Base-by-base conservation (phyloP, 129 eudicot species). In the Dittrichia graveolens region DNA sequence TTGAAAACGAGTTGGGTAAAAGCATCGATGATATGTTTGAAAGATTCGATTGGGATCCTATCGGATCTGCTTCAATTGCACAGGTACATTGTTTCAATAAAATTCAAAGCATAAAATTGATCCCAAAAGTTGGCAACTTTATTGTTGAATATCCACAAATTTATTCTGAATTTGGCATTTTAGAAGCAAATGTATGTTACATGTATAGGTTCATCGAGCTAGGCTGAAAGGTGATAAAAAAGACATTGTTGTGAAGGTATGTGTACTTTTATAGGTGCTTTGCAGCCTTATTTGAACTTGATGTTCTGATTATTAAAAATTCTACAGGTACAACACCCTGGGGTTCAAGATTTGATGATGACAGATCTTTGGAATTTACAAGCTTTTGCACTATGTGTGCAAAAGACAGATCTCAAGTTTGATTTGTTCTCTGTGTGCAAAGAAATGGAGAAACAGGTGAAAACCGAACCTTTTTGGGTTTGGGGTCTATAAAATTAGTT, bases 401-500 rank as follows among this genome's bases (percentile, higher is more conserved):
- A 94, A 78, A 94, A 88, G 88, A 94, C 89, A 49, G 98, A 94
- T 75, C 78, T 94, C 72, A 88, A 87, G 59, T 94, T 93, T 68
- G 98, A 93, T 85, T 77, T 94, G 9, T 87, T 69, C 73, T 94
- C 98, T 16, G 80, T 90, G 45, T 90, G 91, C 73, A 94, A 88
- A 84, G 98, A 94, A 84, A 90, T 94, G 97, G 98, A 90, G 80
- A 94, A 80, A 81, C 98, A 94, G 98, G 98, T 94, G 82, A 52
- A 63, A 40, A 5, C 69, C 35, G n/a, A 16, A 59, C 66, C 6
- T 39, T 2, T 31, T 38, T 7, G 52, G 61, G 13, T 31, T 12
- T 31, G 1, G 46, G 14, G 19, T 65, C 44, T 44, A 65, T 10
- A 1, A 16, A 41, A 63, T 41, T 14, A 62, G 48, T 15, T 16